Evolutionary conservation across 1,139 yeast species (phyloP), one percentile per base, ranked within the genome.

Genomic region (Pichia sp.): DNA sequence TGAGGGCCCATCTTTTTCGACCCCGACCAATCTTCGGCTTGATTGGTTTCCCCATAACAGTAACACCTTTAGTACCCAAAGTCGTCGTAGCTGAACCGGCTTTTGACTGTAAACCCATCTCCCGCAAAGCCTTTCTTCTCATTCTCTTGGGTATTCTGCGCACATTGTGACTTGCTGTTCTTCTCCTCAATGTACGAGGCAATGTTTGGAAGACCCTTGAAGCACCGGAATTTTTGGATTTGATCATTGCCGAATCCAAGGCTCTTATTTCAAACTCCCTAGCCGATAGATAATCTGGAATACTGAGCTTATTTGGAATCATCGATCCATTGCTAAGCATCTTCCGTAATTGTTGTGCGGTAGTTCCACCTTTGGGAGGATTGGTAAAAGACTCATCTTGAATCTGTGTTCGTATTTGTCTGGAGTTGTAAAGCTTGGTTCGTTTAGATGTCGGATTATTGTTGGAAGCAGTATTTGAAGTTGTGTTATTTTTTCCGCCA

Each of bases 151-250:
- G 99, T 8, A 95, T 85, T 54, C 97, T 75, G 60, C 87, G 86
- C 23, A 92, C 93, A 73, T 95, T 90, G 66, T 95, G 99, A 16
- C 96, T 87, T 0, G 99, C 99, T 0, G 98, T 90, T 67, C 99
- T 78, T 59, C 99, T 75, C 66, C 99, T 79, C 60, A 95, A 71
- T 1, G 78, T 75, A 46, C 99, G 74, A 0, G 99, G 99, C 50
- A 95, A 75, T 41, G 83, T 80, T 69, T 95, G 99, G 67, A 95
- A 95, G 0, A 90, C 87, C 59, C 99, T 77, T 43, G 92, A 87
- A 4, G 92, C 77, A 1, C 86, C 77, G 0, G 93, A 83, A 51
- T 76, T 74, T 62, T 83, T 84, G 10, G 97, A 83, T 56, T 81
- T 81, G 53, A 82, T 74, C 75, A 92, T 92, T 0, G 97, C 85